Base-by-base conservation (phyloP, 306 rosid species). In the Boehmeria nivea region DNA sequence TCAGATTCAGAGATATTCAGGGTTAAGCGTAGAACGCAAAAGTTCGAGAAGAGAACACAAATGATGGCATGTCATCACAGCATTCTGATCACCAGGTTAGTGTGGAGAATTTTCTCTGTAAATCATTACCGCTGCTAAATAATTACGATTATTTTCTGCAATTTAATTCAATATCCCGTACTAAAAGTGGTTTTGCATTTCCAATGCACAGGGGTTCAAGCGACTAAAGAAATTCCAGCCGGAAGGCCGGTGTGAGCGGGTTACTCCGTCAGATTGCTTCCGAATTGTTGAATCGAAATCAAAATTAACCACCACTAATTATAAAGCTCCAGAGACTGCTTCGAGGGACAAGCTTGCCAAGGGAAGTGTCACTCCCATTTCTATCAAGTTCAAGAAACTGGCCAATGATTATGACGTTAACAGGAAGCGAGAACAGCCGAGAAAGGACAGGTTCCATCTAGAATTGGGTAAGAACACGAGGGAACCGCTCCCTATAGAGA, bases 1-100 rank as follows among this genome's bases (percentile, higher is more conserved):
- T 93, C 96, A 25, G 99, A 93, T 70, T 72, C 85, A 2, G 90
- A 79, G 67, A 81, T 76, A 52, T 93, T 93, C 70, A 75, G 96
- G 76, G 96, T 83, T 63, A 93, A 93, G 71, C 89, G 99, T n/a
- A 93, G 89, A 17, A 69, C 93, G 28, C 78, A 77, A 69, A 85
- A 76, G 81, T 77, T 82, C 47, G 85, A 83, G 59, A 93, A 66
- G 74, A 81, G 83, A 76, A 57, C 56, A 11, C 57, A 44, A 69
- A 51, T 53, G 71, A 76, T 52, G 66, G 44, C 39, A 31, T 16
- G 48, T 60, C 72, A 62, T 34, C 56, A 23, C 79, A 65, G 64
- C 81, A 72, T 68, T 65, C 80, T 61, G 82, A 76, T 59, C 83
- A 83, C 62, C 83, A 85, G 99, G 99, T 93, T 74, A 31, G 36